Evolutionary conservation across 345 rosid species (phyloP).

Genomic region (Ailanthus altissimus): DNA sequence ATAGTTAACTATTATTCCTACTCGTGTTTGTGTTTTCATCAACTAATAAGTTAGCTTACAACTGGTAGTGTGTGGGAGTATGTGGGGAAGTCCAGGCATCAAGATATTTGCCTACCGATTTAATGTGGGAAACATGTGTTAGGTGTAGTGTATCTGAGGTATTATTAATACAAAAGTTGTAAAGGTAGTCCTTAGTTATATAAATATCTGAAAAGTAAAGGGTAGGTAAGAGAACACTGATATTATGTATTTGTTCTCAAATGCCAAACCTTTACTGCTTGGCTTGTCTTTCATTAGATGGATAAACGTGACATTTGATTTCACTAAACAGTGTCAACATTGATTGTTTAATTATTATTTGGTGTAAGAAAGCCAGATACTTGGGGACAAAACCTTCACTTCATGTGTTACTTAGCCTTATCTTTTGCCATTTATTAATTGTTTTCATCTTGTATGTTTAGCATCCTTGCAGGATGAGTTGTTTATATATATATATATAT

Average conservation of each 20-base stretch:
- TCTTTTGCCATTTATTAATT: background rate
- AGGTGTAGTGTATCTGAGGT: no score
- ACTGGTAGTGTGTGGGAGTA: no score
- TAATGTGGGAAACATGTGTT: background rate
- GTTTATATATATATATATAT: no score
- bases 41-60: no score
- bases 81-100: background rate
- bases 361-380: background rate
- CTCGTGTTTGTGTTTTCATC: no score
- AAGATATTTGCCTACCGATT: no score
- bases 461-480: no score
- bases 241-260: background rate
- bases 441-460: background rate
- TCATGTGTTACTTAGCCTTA: background rate
- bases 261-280: no score
- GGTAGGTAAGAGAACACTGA: background rate
- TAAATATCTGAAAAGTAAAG: background rate
- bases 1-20: no score
- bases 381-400: background rate
- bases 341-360: background rate
- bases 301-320: background rate
- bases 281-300: background rate
- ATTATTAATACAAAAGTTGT: no score
- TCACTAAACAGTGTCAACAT: no score
- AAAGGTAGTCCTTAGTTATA: no score